Conservation (phyloP, 495 filamentous ascomycete genomes). For the Pseudevernia furfuracea region DNA sequence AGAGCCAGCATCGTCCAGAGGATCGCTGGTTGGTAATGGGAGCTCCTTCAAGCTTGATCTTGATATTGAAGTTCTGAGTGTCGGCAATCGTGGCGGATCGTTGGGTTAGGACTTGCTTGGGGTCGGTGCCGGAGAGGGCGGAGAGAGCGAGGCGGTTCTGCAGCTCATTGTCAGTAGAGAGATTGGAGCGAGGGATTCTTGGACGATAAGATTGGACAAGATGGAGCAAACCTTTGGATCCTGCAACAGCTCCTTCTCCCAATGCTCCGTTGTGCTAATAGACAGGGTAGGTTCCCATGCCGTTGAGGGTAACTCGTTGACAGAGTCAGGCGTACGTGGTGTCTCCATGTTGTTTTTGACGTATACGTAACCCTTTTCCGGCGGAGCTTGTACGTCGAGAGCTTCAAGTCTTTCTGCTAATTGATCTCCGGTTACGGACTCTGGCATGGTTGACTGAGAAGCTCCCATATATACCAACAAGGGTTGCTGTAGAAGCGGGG, state of each 20-base stretch:
- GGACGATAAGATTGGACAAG: neutral
- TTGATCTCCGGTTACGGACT: constrained; percentile 4
- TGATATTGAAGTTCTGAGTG: constrained; percentile 71
- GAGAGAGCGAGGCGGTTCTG: constrained; percentile 62
- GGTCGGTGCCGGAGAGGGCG: constrained; percentile 51
- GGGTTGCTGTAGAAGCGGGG: neutral
- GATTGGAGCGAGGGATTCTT: neutral
- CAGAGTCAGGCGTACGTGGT: constrained; percentile 1
- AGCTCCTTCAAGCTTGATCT: constrained; percentile 70
- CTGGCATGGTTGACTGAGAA: constrained; percentile 15
- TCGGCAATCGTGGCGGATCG: constrained; percentile 48
- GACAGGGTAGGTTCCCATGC: constrained; percentile 34
- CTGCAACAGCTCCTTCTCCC: constrained; percentile 53
- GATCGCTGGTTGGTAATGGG: constrained; percentile 79
- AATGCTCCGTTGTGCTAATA: constrained; percentile 40
- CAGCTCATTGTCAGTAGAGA: neutral
- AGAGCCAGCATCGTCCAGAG: constrained; percentile 82
- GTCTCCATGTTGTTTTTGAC: constrained; percentile 28
- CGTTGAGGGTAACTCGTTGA: constrained; percentile 3
- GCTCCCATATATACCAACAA: constrained; percentile 1
- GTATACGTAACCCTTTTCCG: constrained; percentile 44
- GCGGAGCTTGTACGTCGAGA: constrained; percentile 5
- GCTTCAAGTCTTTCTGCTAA: constrained; percentile 15
- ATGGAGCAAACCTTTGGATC: constrained; percentile 50
- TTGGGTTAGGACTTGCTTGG: constrained; percentile 46